These are phyloP conservation scores for Trichomonascus vanleenenianus DNA, from an alignment of 805 yeast species.

Conservation along the genomic window DNA sequence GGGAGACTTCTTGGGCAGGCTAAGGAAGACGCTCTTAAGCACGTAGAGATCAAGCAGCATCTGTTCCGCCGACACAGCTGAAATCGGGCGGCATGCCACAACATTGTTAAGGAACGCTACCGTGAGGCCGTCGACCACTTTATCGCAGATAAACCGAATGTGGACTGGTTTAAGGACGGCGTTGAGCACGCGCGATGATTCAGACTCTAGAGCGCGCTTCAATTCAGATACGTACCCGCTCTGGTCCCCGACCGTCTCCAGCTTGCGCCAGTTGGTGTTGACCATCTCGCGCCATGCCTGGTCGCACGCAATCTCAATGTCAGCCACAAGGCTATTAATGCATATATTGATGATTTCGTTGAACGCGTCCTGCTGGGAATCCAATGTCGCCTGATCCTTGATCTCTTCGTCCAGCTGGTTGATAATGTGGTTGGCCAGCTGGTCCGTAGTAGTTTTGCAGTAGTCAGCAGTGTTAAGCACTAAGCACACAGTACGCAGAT, in stretches of 20 bases:
- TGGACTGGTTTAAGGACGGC: conserved; percentile 60
- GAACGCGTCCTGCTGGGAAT: conserved; percentile 47
- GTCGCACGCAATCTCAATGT: conserved; percentile 53
- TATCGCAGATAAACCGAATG: conserved; percentile 66
- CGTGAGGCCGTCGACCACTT: conserved; percentile 57
- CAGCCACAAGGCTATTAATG: conserved; percentile 45
- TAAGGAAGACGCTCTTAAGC: conserved; percentile 46
- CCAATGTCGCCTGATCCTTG: conserved; percentile 43
- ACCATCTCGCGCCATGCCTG: conserved; percentile 79
- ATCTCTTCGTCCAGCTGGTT: conserved; percentile 36
- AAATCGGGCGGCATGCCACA: conserved; percentile 56
- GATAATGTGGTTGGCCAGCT: conserved; percentile 56
- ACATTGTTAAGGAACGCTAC: conserved; percentile 50
- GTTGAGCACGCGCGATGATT: conserved; percentile 31
- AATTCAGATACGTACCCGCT: conserved; percentile 63
- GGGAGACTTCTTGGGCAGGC: conserved; percentile 19
- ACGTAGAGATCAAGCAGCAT: conserved; percentile 63
- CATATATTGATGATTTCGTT: conserved; percentile 51
- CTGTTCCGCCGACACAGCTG: conserved; percentile 71
- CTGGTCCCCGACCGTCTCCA: conserved; percentile 60
- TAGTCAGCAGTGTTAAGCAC: conserved; percentile 86
- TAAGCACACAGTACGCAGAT: conserved; percentile 58
- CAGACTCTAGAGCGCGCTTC: conserved; percentile 37
- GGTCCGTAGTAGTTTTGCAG: conserved; percentile 68
- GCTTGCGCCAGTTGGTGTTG: conserved; percentile 64